Evolutionary conservation across 2,329 filamentous ascomycete genomes (phyloP), one percentile per base, ranked within the genome.

Genomic region (Clonostachys solani): DNA sequence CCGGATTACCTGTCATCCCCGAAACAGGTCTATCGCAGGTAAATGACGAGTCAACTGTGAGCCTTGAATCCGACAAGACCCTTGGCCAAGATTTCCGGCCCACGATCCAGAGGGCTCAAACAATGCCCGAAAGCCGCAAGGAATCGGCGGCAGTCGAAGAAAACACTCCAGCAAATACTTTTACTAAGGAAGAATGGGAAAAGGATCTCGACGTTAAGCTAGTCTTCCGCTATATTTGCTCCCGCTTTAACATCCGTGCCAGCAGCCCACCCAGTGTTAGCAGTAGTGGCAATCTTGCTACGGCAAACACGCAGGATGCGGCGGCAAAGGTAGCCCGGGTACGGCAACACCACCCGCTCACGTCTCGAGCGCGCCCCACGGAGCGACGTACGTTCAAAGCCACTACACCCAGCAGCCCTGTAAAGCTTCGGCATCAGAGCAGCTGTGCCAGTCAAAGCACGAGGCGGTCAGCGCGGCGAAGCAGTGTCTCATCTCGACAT

Each of bases 361-460:
- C 95, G 33, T 84, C 83, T 19, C 73, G 77, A 34, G 59, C 66
- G 23, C 71, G 75, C 13, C 69, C 72, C 37, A 65, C 64, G 19
- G 79, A 81, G 68, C 70, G 78, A 47, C 77, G 80, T 50, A 72
- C 72, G 23, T 82, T 81, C 64, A 83, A 79, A 67, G 69, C 71
- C 40, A 72, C 67, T 50, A 70, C 71, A 50, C 77, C 78, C 19
- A 64, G 68, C 23, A 77, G 71, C 54, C 71, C 77, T 23, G 67
- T 69, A 45, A 65, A 65, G 23, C 66, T 75, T 52, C 73, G 69
- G 62, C 75, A 76, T 52, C 64, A 69, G 65, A 69, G 83, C 49
- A 95, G 88, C 64, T 95, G 90, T 64, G 90, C 89, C 5, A 95
- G 89, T 60, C 89, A 95, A 67, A 95, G 89, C 64, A 89, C 89